Evolutionary conservation across 2,329 filamentous ascomycete species (phyloP), one percentile per base, ranked within the genome.

Genomic region (Colletotrichum spaethianum): DNA sequence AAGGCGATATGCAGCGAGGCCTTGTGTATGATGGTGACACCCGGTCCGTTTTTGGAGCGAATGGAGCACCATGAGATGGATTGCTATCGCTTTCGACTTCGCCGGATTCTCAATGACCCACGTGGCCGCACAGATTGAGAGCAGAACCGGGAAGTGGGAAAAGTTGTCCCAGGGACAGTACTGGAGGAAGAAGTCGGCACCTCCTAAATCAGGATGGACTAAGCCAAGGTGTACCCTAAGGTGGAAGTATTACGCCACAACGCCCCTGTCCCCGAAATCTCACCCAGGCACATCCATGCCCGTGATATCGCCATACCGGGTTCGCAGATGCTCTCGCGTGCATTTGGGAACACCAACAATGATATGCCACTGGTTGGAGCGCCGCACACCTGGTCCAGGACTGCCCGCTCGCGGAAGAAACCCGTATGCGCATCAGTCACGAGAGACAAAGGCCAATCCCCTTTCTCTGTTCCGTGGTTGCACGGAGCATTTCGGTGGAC

Each of bases 81-180:
- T 23, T 28, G 20, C 57, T 12, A 28, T 46, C 57, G 33, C 38
- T 28, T 46, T 46, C 33, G 42, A 52, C 36, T 18, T 52, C 62
- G 36, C 31, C n/a, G 46, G 33, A 44, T 59, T 67, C 46, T 31
- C n/a, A 36, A 33, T 33, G n/a, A 60, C 67, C 63, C 68, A 63
- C 66, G 66, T 70, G 70, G 70, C 53, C 53, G 59, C 65, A 64
- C 70, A 59, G 59, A 63, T 61, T 36, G 36, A 72, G 44, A 36
- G 38, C 4, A 48, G 46, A 61, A 33, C 70, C 65, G 70, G 65
- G 65, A 60, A 53, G 64, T 69, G 69, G 69, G 65, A 72, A 62
- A 59, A 55, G 53, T 55, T 63, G 53, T 38, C 53, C 57, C 52
- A 26, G 4, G n/a, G 14, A 62, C 31, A 63, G 26, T 14, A 55